Base-by-base conservation (phyloP, 768 basidiomycete genomes). In the Boletus speciosus region DNA sequence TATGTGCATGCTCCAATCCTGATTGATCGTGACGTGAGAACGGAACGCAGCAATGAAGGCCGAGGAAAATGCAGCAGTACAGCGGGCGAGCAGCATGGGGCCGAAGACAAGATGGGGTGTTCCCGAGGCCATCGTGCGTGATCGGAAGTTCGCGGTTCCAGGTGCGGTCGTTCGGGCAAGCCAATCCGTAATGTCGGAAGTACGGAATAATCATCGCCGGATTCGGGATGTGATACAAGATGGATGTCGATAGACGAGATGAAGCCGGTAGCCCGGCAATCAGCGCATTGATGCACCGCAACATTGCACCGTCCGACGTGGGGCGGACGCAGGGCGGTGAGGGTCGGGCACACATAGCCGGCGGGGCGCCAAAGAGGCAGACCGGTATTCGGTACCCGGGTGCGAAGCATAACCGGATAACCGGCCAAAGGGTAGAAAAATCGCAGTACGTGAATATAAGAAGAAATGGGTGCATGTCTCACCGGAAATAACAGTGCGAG, bases 1-100 rank as follows among this genome's bases (percentile, higher is more conserved):
- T 92, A 83, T 4, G 81, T 86, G 70, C 90, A 93, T 40, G 90
- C 90, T 53, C 90, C 88, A 58, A 85, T 84, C 40, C 89, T 92
- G 68, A 40, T 60, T 29, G 36, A 27, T 40, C 47, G 42, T 55
- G 34, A 48, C 51, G 38, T 50, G n/a, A 38, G 41, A 61, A 29
- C 9, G 40, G 41, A 61, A 29, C 9, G 31, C 25, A 49, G 54
- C 36, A 54, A 56, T 42, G 41, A 52, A 12, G 49, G 51, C 52
- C 51, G 41, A 52, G 41, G 21, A 29, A 52, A 40, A 43, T 40
- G 42, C 34, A 55, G 27, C 14, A 25, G 52, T 4, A 48, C 56
- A 14, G 56, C 51, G 59, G 55, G 38, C 14, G 34, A 40, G 37
- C n/a, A 51, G 25, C 57, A 38, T 57, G 57, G 65, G 50, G 19